phyloP scores from a whole-genome alignment of 805 yeast genomes.

The Sungouiella thailandica region DNA sequence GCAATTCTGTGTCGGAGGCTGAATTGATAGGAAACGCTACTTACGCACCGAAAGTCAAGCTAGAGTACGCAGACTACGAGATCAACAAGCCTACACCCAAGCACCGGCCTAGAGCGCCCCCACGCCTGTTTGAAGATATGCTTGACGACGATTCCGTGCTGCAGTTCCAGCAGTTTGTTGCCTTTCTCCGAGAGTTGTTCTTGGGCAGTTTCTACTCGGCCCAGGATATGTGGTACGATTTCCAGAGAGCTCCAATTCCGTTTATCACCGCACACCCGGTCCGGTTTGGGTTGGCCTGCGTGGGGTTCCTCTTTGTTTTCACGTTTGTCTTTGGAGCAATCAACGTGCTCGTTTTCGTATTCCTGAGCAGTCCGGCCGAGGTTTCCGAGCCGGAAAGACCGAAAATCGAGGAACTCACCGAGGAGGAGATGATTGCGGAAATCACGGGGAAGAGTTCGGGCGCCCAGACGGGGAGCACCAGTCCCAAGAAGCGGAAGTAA shows the following conservation, averaged over 20 bases:
- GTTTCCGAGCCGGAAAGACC: slow-evolving; percentile 1
- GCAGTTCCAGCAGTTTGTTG: slow-evolving; percentile 10
- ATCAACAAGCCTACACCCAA: slow-evolving; percentile 37
- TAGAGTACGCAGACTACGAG: slow-evolving; percentile 45
- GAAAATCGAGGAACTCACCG: slow-evolving; percentile 3
- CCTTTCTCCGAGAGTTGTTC: slow-evolving; percentile 16
- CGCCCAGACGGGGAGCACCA: slow-evolving; percentile 1
- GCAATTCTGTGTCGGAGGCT: slow-evolving; percentile 81
- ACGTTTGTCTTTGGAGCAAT: slow-evolving; percentile 40
- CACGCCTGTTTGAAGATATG: slow-evolving; percentile 34
- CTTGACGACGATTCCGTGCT: slow-evolving; percentile 16
- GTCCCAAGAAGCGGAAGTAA: slow-evolving; percentile 3
- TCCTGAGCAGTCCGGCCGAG: slow-evolving; percentile 2
- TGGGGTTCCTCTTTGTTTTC: slow-evolving; percentile 35
- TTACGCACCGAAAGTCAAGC: slow-evolving; percentile 47
- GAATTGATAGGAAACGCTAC: slow-evolving; percentile 78
- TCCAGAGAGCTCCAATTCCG: slow-evolving; percentile 40
- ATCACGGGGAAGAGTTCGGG: slow-evolving; percentile 7
- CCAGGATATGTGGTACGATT: slow-evolving; percentile 31
- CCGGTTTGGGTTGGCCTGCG: slow-evolving; percentile 46
- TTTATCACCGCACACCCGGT: slow-evolving; percentile 44
- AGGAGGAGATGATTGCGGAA: slow-evolving; percentile 8
- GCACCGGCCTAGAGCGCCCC: slow-evolving; percentile 42
- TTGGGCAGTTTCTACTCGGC: slow-evolving; percentile 20
- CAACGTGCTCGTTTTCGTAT: slow-evolving; percentile 30